phyloP scores from a whole-genome alignment of 768 basidiomycete genomes.

The Lactarius deliciosus region DNA sequence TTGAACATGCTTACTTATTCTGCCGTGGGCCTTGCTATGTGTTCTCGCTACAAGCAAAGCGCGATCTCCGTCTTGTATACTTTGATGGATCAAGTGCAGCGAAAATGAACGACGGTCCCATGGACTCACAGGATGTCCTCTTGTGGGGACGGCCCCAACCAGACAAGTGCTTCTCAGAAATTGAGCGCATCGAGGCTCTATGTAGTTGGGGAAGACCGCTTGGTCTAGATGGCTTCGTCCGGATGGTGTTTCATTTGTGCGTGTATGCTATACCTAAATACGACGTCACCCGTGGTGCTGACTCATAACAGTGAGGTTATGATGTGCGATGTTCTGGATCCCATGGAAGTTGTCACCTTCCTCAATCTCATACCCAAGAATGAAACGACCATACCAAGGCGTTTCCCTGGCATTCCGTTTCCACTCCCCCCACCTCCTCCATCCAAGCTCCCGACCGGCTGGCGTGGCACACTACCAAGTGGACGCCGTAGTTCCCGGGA shows the following conservation, averaged over 20 bases:
- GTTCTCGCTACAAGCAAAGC: slow-evolving; percentile 19
- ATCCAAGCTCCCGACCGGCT: slow-evolving; percentile 22
- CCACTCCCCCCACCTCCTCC: neutral
- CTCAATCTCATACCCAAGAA: slow-evolving; percentile 19
- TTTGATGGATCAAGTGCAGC: slow-evolving; percentile 27
- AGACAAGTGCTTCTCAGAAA: slow-evolving; percentile 31
- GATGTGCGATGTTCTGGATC: slow-evolving; percentile 8
- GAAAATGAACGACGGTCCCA: slow-evolving; percentile 34
- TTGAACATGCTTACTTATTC: slow-evolving; percentile 24
- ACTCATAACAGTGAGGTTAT: slow-evolving; percentile 13
- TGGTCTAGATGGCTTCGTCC: slow-evolving; percentile 39
- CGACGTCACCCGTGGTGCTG: neutral
- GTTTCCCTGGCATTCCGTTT: neutral
- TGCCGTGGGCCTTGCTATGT: slow-evolving; percentile 9
- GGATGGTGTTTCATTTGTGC: slow-evolving; percentile 29
- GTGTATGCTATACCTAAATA: neutral
- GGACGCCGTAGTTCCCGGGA: slow-evolving; percentile 3
- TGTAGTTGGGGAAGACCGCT: slow-evolving; percentile 38
- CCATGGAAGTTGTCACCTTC: slow-evolving; percentile 22
- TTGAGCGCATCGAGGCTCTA: slow-evolving; percentile 33
- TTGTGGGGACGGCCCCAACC: slow-evolving; percentile 34
- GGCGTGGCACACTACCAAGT: slow-evolving; percentile 21
- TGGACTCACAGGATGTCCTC: slow-evolving; percentile 42
- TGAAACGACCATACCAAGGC: neutral
- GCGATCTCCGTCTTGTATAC: slow-evolving; percentile 25